phyloP scores from a whole-genome alignment of 352 stramenopile species.

The Phytophthora sojae region DNA sequence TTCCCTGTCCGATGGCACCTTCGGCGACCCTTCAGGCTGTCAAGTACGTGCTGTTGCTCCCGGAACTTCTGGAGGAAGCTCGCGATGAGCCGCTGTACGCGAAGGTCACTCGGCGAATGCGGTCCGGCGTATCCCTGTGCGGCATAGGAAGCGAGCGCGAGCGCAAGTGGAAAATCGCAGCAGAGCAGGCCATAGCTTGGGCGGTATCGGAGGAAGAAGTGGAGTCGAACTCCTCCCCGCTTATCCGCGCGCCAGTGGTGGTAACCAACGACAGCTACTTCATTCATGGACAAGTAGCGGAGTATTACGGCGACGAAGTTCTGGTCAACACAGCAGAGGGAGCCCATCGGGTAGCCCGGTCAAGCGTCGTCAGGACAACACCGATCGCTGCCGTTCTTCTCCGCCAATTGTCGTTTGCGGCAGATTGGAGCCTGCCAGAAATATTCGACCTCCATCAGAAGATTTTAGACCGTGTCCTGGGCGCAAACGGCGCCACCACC shows the following conservation, averaged over 20 bases:
- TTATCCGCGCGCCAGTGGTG: constrained; percentile 2
- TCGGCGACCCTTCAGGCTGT: constrained; percentile 3
- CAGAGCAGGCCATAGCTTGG: neutral
- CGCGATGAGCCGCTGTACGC: neutral
- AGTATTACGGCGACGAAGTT: neutral
- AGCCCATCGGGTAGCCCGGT: neutral
- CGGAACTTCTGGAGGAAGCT: neutral
- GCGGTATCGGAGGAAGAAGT: neutral
- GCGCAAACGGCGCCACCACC: neutral
- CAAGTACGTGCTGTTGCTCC: constrained; percentile 3
- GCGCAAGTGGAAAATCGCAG: constrained; percentile 8
- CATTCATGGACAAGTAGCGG: neutral
- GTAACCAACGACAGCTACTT: neutral
- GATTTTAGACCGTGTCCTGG: neutral
- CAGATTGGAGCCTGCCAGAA: neutral
- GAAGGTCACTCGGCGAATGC: constrained; percentile 5
- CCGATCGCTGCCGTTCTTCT: neutral
- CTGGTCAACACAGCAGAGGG: neutral
- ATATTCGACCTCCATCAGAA: neutral
- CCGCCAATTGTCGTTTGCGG: neutral
- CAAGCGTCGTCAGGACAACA: neutral
- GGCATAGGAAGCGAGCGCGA: constrained; percentile 5
- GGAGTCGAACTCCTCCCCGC: neutral
- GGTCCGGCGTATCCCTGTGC: neutral
- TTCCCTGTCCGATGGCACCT: neutral